phyloP scores from a whole-genome alignment of 2,329 filamentous ascomycete species.

The Colletotrichum tofieldiae region DNA sequence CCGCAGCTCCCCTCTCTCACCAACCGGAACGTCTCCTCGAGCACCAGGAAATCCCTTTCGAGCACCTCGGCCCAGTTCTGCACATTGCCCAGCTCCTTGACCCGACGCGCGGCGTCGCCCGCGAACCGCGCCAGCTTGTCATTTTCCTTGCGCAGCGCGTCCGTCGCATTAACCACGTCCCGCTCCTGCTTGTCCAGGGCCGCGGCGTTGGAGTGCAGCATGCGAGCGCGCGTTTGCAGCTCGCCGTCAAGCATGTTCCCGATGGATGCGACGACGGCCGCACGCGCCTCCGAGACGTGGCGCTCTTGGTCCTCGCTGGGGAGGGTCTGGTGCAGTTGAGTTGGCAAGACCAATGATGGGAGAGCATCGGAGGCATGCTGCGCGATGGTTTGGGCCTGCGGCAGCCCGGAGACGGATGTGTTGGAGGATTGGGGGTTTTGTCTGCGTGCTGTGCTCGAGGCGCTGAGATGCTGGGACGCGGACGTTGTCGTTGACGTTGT shows the following conservation, averaged over 20 bases:
- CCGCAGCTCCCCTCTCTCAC: constrained; percentile 56
- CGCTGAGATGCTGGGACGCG: constrained; percentile 29
- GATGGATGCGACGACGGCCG: constrained; percentile 74
- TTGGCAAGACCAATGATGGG: constrained; percentile 4
- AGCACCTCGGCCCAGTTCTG: constrained; percentile 92
- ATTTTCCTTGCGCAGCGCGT: constrained; percentile 73
- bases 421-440: constrained; percentile 33
- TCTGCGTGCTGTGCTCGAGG: constrained; percentile 39
- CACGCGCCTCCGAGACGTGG: constrained; percentile 70
- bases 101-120: constrained; percentile 71
- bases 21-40: constrained; percentile 76
- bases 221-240: constrained; percentile 76
- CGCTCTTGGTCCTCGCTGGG: constrained; percentile 61
- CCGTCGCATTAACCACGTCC: constrained; percentile 74
- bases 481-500: constrained; percentile 24
- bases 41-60: constrained; percentile 75
- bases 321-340: constrained; percentile 53
- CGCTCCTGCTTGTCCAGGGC: constrained; percentile 78
- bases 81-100: constrained; percentile 86
- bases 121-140: constrained; percentile 77
- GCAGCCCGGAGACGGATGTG: constrained; percentile 39
- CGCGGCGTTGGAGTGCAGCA: constrained; percentile 78
- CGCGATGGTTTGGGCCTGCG: constrained; percentile 15
- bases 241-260: constrained; percentile 80
- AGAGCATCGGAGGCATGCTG: constrained; percentile 8